Base-by-base conservation (phyloP, 805 yeast genomes). In the Sugiyamaella floridensis region DNA sequence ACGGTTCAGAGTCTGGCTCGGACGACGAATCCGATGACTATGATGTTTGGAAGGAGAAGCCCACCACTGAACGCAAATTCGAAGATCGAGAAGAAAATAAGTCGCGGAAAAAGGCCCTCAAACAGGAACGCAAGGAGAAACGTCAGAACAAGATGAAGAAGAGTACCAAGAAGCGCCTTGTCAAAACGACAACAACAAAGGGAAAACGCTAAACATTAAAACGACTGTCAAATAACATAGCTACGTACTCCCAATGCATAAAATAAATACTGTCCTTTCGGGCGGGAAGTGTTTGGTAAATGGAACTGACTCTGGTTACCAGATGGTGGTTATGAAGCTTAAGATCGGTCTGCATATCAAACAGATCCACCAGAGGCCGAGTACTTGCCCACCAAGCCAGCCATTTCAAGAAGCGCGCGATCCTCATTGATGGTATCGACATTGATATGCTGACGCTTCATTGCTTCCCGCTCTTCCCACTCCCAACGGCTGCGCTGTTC, bases 391-490 rank as follows among this genome's bases (percentile, higher is more conserved):
- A 81, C 72, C 2, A 81, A 53, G 0, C 85, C 84, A 0, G 88
- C 97, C 88, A 90, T 77, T 59, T 89, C 97, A 56, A 90, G 69
- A 47, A 90, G 72, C 0, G 96, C 95, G 52, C 89, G 69, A 49
- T 89, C 96, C 60, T 90, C 97, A 20, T 57, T 56, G 1, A 86
- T 86, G 52, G 77, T 78, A 49, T 77, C 75, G 32, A 83, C 58
- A 62, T 89, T 88, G 2, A 89, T 78, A 28, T 79, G 75, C 60
- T 84, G 85, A 49, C 97, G 74, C 40, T 89, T 83, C 59, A 81
- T 78, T 0, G 95, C 95, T 64, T 89, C 96, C 47, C 81, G 74
- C 63, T 84, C 85, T 64, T 92, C 97, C 97, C 97, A 89, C 60
- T 84, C 89, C 93, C 96, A 86, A 55, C 78, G 78, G 60, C 78